Conservation (phyloP, 495 filamentous ascomycete genomes). For the Podospora australis region DNA sequence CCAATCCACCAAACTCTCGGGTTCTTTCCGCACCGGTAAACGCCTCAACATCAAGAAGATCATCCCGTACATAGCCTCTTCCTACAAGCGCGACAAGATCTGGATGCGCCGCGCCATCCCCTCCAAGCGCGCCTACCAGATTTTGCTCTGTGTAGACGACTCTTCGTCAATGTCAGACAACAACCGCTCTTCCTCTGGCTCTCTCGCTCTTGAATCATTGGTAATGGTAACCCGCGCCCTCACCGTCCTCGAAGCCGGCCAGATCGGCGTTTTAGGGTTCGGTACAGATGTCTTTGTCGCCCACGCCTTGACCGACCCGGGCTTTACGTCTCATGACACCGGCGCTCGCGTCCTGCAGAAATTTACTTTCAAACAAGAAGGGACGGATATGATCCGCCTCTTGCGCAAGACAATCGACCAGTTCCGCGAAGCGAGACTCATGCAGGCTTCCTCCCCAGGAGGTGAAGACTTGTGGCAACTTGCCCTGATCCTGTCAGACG, state of each 20-base stretch:
- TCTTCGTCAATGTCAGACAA: conserved; percentile 80
- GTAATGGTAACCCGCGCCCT: conserved; percentile 80
- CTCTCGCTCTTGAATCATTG: conserved; percentile 82
- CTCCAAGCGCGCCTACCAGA: conserved; percentile 89
- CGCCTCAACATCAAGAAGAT: conserved; percentile 98
- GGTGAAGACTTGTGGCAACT: conserved; percentile 92
- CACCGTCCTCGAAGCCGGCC: conserved; percentile 86
- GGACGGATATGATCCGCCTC: conserved; percentile 77
- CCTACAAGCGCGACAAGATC: conserved; percentile 98
- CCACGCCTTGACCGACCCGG: conserved; percentile 74
- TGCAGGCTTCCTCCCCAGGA: conserved; percentile 48
- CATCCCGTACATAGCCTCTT: conserved; percentile 95
- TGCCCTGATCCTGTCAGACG: conserved; percentile 86
- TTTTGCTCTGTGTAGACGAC: conserved; percentile 95
- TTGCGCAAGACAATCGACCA: conserved; percentile 68
- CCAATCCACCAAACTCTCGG: conserved; percentile 89
- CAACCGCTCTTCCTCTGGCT: conserved; percentile 47
- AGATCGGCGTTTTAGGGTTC: conserved; percentile 84
- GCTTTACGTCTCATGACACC: conserved; percentile 70
- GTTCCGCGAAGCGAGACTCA: conserved; percentile 66
- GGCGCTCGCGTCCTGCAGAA: conserved; percentile 74
- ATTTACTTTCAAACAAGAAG: conserved; percentile 78
- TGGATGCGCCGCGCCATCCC: conserved; percentile 95
- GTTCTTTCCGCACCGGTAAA: conserved; percentile 95
- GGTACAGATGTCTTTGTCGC: conserved; percentile 80